A percentile compares a stretch with the other conserved stretches of the same genome.
These are phyloP conservation scores for Tylopilus sp. DNA, from an alignment of 768 basidiomycete species.

Conservation along the genomic window DNA sequence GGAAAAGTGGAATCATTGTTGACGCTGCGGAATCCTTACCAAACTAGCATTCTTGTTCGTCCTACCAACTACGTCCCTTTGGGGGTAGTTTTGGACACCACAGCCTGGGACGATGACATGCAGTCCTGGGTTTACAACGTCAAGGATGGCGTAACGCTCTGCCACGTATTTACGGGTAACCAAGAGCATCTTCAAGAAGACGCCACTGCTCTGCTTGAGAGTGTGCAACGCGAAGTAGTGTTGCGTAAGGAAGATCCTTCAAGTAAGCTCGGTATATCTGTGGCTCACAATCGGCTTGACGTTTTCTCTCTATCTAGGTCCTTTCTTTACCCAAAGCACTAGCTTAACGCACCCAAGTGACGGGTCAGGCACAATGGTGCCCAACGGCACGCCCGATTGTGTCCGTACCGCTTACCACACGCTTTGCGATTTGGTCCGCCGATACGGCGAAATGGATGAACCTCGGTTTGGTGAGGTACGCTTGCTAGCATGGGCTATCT, in stretches of 20 bases:
- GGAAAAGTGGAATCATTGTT: conserved; percentile 22
- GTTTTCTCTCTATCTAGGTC: conserved; percentile 14
- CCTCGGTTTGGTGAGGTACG: conserved; percentile 34
- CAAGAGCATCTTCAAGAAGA: conserved; percentile 35
- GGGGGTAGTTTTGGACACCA: conserved; percentile 8
- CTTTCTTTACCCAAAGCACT: conserved; percentile 28
- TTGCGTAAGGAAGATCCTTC: conserved; percentile 17
- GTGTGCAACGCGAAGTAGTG: conserved; percentile 36
- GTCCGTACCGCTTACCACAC: conserved; percentile 20
- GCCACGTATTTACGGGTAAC: conserved; percentile 52
- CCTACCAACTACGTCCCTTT: conserved; percentile 20
- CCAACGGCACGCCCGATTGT: conserved; percentile 23
- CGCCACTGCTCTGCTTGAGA: conserved; percentile 35
- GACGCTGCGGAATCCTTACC: conserved; percentile 21
- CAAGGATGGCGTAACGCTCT: conserved; percentile 24
- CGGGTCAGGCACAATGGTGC: conserved; percentile 16
- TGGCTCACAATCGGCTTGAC: background rate
- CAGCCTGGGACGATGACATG: conserved; percentile 32
- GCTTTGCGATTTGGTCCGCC: conserved; percentile 29
- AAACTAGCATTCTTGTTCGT: conserved; percentile 9
- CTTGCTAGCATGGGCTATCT: conserved; percentile 41
- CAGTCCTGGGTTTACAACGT: conserved; percentile 24
- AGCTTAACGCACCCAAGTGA: conserved; percentile 10
- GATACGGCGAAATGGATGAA: conserved; percentile 34
- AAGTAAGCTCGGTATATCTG: conserved; percentile 16